Conservation (phyloP, 495 filamentous ascomycete species). For the Mytilinidion resinicola region DNA sequence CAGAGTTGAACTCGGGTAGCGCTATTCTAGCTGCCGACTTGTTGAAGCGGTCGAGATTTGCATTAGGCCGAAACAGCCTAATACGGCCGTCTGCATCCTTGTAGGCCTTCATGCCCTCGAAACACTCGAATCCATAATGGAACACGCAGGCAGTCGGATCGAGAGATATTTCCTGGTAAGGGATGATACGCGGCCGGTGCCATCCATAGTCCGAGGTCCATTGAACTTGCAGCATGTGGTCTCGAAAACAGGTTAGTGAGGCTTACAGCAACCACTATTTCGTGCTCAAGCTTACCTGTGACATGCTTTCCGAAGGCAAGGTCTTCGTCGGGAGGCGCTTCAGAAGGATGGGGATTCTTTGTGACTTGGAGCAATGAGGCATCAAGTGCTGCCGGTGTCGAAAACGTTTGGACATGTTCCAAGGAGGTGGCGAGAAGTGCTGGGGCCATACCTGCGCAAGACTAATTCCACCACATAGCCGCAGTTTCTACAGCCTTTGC, state of each 20-base stretch:
- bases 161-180: not conserved
- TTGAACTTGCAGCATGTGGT: not conserved
- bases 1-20: not conserved
- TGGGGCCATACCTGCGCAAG: too few relatives aligned
- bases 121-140: not conserved
- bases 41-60: not conserved
- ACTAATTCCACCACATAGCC: too few relatives aligned
- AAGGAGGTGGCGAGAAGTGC: too few relatives aligned
- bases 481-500: too few relatives aligned
- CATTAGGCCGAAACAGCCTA: not conserved
- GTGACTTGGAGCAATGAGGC: not conserved
- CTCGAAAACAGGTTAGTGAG: not conserved
- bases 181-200: not conserved
- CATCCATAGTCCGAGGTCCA: not conserved
- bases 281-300: not conserved
- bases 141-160: not conserved
- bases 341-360: not conserved
- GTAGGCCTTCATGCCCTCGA: constrained; percentile 4
- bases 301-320: not conserved
- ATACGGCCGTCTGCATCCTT: not conserved
- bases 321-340: not conserved
- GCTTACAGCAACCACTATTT: too few relatives aligned
- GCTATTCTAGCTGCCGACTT: constrained; percentile 1
- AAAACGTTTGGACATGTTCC: not conserved
- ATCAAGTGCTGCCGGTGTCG: not conserved